Base-by-base conservation (phyloP, 1,284 basidiomycete genomes). In the Trichosporon sp. region DNA sequence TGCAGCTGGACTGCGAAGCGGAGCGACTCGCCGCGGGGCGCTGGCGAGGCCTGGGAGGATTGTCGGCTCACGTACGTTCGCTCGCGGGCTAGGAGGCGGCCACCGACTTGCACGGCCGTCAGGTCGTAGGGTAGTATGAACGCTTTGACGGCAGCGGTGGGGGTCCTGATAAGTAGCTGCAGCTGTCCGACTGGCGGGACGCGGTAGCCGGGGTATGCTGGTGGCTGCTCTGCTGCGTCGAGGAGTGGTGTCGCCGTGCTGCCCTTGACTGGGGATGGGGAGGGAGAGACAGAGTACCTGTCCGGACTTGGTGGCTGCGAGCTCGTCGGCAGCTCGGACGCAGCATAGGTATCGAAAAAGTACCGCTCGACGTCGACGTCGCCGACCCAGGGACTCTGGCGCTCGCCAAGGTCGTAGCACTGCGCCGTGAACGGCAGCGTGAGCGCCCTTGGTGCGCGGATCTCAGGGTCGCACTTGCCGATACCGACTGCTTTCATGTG, bases 41-140 rank as follows among this genome's bases (percentile, higher is more conserved):
- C 14, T 13, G 56, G 21, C 19, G 21, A 31, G 1, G 32, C 4
- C 33, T 23, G 8, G 2, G 59, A 52, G 31, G 40, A n/a, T n/a
- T n/a, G 5, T 19, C 59, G 40, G 19, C 23, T 21, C 4, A 74
- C 69, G 61, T 75, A 80, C 9, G 71, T 77, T 56, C 78, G 63
- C 58, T 81, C 79, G 29, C 78, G 69, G 0, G 74, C 71, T 5
- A 80, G 65, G n/a, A 81, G 32, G 31, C 76, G 65, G 0, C 74
- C 78, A 4, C 78, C 78, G 6, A 70, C 25, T 2, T 67, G 63
- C 60, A 85, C 72, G 6, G 72, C 69, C 4, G 75, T 70, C 10
- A 85, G 73, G 65, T 85, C 83, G 66, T 84, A 85, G 0, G 82
- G 82, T 3, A 85, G 70, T 2, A 85, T 70, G 64, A 84, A 85